Conservation (phyloP, 768 basidiomycete genomes). For the Mycena alexandri region DNA sequence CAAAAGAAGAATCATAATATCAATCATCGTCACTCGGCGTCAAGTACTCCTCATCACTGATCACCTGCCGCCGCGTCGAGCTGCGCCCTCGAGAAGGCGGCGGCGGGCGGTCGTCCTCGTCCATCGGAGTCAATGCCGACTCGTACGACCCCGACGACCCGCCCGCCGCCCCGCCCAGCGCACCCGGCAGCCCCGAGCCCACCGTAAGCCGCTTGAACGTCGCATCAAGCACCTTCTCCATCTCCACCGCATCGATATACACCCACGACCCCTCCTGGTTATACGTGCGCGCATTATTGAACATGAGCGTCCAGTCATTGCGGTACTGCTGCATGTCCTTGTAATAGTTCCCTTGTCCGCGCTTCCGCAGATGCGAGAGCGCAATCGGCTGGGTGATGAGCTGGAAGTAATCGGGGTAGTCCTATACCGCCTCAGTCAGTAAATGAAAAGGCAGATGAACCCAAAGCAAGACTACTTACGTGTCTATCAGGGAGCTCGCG, state of each 20-base stretch:
- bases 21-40: constrained; percentile 84
- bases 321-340: constrained; percentile 80
- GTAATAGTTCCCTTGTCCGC: constrained; percentile 73
- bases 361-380: constrained; percentile 87
- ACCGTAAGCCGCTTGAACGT: constrained; percentile 73
- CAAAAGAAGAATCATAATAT: constrained; percentile 13
- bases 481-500: constrained; percentile 85
- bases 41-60: constrained; percentile 81
- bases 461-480: constrained; percentile 52
- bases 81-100: constrained; percentile 67
- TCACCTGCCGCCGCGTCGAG: constrained; percentile 75
- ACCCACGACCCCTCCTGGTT: constrained; percentile 97
- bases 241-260: constrained; percentile 92
- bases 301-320: constrained; percentile 92
- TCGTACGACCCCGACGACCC: constrained; percentile 66
- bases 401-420: constrained; percentile 94
- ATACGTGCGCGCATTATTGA: constrained; percentile 92
- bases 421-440: constrained; percentile 56
- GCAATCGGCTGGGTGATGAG: constrained; percentile 91
- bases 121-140: constrained; percentile 83
- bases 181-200: constrained; percentile 83
- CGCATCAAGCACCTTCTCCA: constrained; percentile 89
- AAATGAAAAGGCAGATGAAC: constrained; percentile 1
- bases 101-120: constrained; percentile 79
- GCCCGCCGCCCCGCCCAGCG: constrained; percentile 49